Conservation (phyloP, 1,284 basidiomycete species). For the Pascua sp. region DNA sequence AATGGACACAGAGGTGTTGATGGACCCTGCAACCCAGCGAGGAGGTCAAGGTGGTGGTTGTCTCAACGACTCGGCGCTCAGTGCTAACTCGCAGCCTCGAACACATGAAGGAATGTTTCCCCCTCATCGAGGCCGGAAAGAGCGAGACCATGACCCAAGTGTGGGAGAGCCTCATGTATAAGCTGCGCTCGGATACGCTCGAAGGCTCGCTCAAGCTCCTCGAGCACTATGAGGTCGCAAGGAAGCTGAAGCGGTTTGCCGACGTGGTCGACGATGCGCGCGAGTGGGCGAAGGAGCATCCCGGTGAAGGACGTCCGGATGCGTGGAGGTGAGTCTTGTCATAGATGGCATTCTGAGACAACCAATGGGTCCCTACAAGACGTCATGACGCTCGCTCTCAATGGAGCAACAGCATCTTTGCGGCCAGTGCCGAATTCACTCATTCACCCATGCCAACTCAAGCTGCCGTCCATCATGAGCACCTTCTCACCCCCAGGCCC, state of each 20-base stretch:
- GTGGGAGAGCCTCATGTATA: constrained; percentile 24
- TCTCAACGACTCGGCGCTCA: background rate
- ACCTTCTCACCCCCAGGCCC: constrained; percentile 21
- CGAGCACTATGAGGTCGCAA: constrained; percentile 34
- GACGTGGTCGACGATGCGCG: constrained; percentile 36
- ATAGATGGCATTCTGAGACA: too few species aligned
- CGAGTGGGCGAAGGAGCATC: constrained; percentile 17
- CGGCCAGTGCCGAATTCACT: too few species aligned
- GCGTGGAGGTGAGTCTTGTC: constrained; percentile 40
- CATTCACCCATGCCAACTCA: too few species aligned
- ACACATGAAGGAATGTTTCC: constrained; percentile 38
- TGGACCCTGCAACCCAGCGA: background rate
- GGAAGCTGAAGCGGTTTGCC: constrained; percentile 31
- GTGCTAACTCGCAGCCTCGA: constrained; percentile 21
- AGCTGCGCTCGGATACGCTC: constrained; percentile 30
- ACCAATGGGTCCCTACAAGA: too few species aligned
- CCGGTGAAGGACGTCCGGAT: constrained; percentile 23
- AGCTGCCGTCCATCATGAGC: background rate
- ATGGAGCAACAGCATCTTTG: too few species aligned
- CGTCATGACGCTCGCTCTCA: too few species aligned
- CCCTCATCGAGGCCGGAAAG: constrained; percentile 27
- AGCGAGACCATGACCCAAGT: constrained; percentile 29
- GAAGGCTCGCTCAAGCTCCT: constrained; percentile 31
- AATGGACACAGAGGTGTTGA: background rate
- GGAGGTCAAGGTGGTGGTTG: background rate